Conservation (phyloP, 805 yeast genomes). For the Candida endomychidarum region DNA sequence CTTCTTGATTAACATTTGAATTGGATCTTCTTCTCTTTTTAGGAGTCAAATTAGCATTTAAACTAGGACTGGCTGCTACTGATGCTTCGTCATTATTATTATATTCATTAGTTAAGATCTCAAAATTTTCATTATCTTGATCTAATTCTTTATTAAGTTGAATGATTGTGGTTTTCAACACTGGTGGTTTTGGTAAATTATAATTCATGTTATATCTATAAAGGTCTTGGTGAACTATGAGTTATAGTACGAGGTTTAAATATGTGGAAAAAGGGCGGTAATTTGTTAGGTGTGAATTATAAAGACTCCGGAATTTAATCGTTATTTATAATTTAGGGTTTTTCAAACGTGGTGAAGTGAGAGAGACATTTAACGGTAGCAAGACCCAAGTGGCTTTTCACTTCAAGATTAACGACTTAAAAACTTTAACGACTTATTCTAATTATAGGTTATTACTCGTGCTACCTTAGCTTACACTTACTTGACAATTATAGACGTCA, state of each 20-base stretch:
- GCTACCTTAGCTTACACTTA: no score
- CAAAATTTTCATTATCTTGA: conserved; percentile 41
- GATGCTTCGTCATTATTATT: conserved; percentile 4
- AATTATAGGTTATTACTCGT: no score
- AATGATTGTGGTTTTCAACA: conserved; percentile 44
- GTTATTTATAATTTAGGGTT: conserved; percentile 5
- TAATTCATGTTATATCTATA: conserved; percentile 4
- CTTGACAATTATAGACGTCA: no score
- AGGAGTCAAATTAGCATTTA: conserved; percentile 13
- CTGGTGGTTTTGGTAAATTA: conserved; percentile 39
- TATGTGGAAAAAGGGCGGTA: no score
- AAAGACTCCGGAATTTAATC: conserved; percentile 2
- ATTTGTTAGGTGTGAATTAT: no score
- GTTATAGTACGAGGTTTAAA: no score
- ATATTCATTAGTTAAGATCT: conserved; percentile 42
- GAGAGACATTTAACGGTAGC: conserved; percentile 1
- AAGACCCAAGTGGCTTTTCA: conserved; percentile 1
- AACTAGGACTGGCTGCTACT: neutral
- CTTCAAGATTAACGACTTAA: no score
- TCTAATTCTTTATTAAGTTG: conserved; percentile 45
- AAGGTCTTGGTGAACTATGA: no score
- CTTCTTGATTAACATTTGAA: conserved; percentile 38
- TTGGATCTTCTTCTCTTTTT: conserved; percentile 43
- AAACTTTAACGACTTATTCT: no score
- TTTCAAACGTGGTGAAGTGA: conserved; percentile 7